Conservation (phyloP, 805 yeast species). For the Hanseniaspora osmophila region DNA sequence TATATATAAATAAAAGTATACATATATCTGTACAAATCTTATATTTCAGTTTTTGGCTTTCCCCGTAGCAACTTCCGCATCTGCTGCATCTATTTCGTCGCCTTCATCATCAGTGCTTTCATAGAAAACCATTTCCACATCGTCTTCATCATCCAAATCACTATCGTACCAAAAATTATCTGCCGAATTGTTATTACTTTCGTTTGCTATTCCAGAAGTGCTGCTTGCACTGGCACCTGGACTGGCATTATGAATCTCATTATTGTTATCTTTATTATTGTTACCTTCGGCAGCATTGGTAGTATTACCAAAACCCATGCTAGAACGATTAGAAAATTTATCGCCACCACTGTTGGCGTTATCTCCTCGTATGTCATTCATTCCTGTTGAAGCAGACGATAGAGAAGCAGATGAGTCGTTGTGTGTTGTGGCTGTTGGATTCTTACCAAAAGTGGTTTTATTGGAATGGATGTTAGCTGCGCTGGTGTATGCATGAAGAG, state of each 20-base stretch:
- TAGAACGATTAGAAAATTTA: not conserved
- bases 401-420: not conserved
- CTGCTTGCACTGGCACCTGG: not conserved
- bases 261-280: conserved; percentile 20
- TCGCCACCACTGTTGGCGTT: not conserved
- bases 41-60: conserved; percentile 25
- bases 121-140: conserved; percentile 37
- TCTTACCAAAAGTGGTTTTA: conserved; percentile 13
- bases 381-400: not conserved
- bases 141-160: conserved; percentile 56
- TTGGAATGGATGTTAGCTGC: not conserved
- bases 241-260: not conserved
- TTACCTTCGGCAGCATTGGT: conserved; percentile 7
- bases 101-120: conserved; percentile 47
- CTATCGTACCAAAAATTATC: conserved; percentile 75
- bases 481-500: conserved; percentile 26
- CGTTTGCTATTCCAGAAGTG: conserved; percentile 17
- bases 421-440: not conserved
- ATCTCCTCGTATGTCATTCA: not conserved
- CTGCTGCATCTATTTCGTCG: conserved; percentile 35
- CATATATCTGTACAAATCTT: conserved; percentile 14
- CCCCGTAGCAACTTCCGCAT: conserved; percentile 34
- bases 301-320: conserved; percentile 2
- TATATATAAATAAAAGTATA: not conserved
- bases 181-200: conserved; percentile 44